Evolutionary conservation across 306 rosid genomes (phyloP).

Genomic region (Hylodesmum podocarpum): DNA sequence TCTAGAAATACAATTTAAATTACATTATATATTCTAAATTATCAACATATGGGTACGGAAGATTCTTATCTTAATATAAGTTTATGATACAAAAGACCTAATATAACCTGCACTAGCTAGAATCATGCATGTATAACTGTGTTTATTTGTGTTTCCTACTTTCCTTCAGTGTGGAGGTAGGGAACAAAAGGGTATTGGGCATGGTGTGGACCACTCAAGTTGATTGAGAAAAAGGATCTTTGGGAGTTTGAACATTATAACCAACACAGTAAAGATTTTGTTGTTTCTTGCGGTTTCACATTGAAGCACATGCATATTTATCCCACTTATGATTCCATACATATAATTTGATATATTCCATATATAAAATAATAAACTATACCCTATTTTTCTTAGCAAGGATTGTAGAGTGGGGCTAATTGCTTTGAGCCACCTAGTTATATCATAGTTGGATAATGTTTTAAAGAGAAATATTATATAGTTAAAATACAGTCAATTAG

Average conservation of each 20-base stretch:
- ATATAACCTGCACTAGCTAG: not conserved
- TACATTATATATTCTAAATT: not conserved
- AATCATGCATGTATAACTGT: not conserved
- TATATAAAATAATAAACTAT: not conserved
- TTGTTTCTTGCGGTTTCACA: not conserved
- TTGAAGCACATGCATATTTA: constrained; percentile 24
- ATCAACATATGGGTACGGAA: constrained; percentile 8
- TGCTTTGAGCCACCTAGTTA: not conserved
- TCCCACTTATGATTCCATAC: not conserved
- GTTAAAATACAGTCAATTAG: no score
- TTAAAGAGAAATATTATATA: no score
- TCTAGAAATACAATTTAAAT: not conserved
- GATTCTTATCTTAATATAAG: not conserved
- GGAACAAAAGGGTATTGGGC: not conserved
- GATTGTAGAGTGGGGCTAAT: not conserved
- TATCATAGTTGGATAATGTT: no score
- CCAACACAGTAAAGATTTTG: not conserved
- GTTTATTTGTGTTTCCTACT: not conserved
- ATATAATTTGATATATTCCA: not conserved
- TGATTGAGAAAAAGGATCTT: not conserved
- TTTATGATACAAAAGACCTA: not conserved
- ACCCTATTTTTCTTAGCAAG: not conserved
- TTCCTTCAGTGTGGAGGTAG: not conserved
- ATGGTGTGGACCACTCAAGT: not conserved
- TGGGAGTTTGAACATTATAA: not conserved